Evolutionary conservation across 805 yeast genomes (phyloP), one percentile per base, ranked within the genome.

Genomic region (Candida nitratophila): DNA sequence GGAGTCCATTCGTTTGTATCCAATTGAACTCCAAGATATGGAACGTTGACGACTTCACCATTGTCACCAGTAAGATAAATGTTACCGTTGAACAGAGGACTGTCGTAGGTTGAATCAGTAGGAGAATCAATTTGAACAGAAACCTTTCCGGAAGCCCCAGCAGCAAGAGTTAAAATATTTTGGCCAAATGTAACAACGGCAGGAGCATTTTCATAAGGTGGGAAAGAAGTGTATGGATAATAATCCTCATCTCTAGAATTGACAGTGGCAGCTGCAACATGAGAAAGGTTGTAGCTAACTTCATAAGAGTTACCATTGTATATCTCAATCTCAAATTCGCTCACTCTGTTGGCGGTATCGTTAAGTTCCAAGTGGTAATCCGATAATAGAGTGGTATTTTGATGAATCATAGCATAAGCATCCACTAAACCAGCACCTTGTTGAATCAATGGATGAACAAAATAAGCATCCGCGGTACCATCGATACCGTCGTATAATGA

Each of bases 341-440:
- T 42, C 21, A 44, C 47, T 39, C 52, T 44, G 27, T 49, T 31
- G 17, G 12, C 44, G 5, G 52, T 49, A 31, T 49, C 52, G 21
- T 49, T 49, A 29, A 49, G 33, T 22, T 44, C 42, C n/a, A 48
- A 37, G 30, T 37, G 42, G 6, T 44, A 32, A 21, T 33, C 43
- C 16, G 51, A 48, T n/a, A 44, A 9, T 12, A 48, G 15, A 5
- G 35, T 31, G 2, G 55, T 48, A 10, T 49, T 34, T 15, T 45
- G 40, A 19, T 51, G 49, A 37, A 51, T 37, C 31, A 51, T 36
- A 14, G 32, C 33, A 15, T 44, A 40, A 29, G 55, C 55, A 42
- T 51, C 36, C 15, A 51, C 39, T n/a, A 50, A 32, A 30, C 55
- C 55, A 8, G 53, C 45, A 21, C 55, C 55, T 35, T 51, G 55